Conservation (phyloP, 2,329 filamentous ascomycete genomes). For the Aspergillus sp. region DNA sequence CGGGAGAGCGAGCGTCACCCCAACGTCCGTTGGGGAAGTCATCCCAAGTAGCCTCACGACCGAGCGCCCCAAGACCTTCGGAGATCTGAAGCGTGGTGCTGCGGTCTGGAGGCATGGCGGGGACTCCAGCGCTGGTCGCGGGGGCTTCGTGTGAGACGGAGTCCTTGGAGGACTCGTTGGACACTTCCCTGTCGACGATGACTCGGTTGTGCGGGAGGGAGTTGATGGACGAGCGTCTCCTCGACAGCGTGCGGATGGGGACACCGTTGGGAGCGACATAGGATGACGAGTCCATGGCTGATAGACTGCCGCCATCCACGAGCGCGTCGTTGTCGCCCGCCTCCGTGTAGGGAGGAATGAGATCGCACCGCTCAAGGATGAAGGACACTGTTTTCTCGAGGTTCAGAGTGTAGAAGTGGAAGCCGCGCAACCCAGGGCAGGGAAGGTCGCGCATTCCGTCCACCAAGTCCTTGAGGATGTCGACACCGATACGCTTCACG, state of each 20-base stretch:
- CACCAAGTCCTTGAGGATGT: slow-evolving; percentile 79
- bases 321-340: slow-evolving; percentile 40
- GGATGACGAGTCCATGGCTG: slow-evolving; percentile 21
- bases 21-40: slow-evolving; percentile 96
- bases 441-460: slow-evolving; percentile 70
- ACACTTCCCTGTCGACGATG: slow-evolving; percentile 65
- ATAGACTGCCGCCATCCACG: slow-evolving; percentile 34
- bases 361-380: slow-evolving; percentile 78
- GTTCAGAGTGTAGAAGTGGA: slow-evolving; percentile 97
- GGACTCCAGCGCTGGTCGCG: slow-evolving; percentile 75
- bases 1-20: slow-evolving; percentile 88
- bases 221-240: slow-evolving; percentile 72
- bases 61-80: slow-evolving; percentile 84
- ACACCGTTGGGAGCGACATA: slow-evolving; percentile 23
- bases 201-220: slow-evolving; percentile 85
- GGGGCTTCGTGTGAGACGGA: slow-evolving; percentile 61
- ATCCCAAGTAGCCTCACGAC: slow-evolving; percentile 96
- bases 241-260: slow-evolving; percentile 32
- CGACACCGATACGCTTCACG: slow-evolving; percentile 49
- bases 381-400: slow-evolving; percentile 94
- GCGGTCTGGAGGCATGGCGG: slow-evolving; percentile 67
- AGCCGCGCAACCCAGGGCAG: slow-evolving; percentile 65
- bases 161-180: slow-evolving; percentile 34
- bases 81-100: slow-evolving; percentile 89
- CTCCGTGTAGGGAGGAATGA: slow-evolving; percentile 66